These are phyloP conservation scores for Elongisporangium prolatum DNA, from an alignment of 352 stramenopile species.

Conservation along the genomic window DNA sequence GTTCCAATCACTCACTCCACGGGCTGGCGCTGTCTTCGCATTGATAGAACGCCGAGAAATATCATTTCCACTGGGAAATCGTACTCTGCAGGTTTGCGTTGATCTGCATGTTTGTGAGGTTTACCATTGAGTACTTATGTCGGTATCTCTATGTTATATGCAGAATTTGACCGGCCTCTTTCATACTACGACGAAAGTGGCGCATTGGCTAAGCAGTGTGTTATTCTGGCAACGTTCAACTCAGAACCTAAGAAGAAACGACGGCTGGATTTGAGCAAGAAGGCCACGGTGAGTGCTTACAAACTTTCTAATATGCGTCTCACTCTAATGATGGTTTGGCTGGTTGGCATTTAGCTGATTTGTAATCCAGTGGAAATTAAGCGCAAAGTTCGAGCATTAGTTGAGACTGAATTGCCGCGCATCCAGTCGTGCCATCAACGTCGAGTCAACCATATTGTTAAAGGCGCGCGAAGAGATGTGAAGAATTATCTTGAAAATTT, in stretches of 20 bases:
- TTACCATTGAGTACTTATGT: not conserved
- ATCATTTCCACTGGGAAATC: not conserved
- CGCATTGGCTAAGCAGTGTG: not conserved
- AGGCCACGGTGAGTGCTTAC: not conserved
- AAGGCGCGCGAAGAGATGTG: constrained; percentile 25
- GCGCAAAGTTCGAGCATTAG: constrained; percentile 18
- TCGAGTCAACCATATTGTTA: constrained; percentile 30
- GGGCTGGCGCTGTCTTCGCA: not conserved
- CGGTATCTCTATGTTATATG: not conserved
- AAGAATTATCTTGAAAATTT: constrained; percentile 12
- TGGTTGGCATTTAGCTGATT: not conserved
- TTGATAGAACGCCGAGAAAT: not conserved
- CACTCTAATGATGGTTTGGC: not conserved
- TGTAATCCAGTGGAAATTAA: constrained; percentile 1
- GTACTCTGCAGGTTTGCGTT: not conserved
- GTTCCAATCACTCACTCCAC: not conserved
- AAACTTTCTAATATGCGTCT: not conserved
- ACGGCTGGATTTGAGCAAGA: not conserved
- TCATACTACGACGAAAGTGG: not conserved
- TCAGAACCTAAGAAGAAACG: not conserved
- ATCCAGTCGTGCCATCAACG: constrained; percentile 38
- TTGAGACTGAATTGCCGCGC: constrained; percentile 22
- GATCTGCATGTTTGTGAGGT: not conserved
- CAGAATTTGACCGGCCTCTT: not conserved
- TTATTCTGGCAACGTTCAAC: not conserved